Conservation (phyloP, 768 basidiomycete species). For the Kwoniella sp. region DNA sequence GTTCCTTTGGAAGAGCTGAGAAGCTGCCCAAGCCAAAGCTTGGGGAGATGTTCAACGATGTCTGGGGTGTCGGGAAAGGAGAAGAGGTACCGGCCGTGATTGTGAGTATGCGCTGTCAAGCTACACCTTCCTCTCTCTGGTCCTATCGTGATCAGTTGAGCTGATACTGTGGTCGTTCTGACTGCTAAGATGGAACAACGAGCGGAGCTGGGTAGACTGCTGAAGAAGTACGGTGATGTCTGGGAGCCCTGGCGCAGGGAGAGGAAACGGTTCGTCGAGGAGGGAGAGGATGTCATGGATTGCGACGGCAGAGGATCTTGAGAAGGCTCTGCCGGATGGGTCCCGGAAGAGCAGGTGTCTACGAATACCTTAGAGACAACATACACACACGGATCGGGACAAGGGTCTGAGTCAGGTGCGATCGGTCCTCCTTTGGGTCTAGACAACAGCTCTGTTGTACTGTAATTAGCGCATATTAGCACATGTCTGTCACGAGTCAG, state of each 20-base stretch:
- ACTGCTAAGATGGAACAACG: constrained; percentile 74
- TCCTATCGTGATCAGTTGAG: neutral
- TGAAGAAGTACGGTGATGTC: constrained; percentile 81
- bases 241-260: constrained; percentile 88
- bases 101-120: constrained; percentile 42
- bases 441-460: too few relatives aligned
- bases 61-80: constrained; percentile 68
- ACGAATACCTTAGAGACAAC: too few relatives aligned
- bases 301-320: constrained; percentile 41
- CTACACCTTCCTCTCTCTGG: too few relatives aligned
- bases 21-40: constrained; percentile 68
- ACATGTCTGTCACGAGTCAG: too few relatives aligned
- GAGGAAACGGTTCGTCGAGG: constrained; percentile 57
- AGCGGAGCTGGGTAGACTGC: constrained; percentile 69
- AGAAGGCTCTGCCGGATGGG: neutral
- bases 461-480: too few relatives aligned
- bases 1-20: constrained; percentile 77
- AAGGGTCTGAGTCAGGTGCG: too few relatives aligned
- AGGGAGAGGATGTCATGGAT: constrained; percentile 53
- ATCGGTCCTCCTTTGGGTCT: too few relatives aligned
- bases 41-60: constrained; percentile 80
- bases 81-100: constrained; percentile 59
- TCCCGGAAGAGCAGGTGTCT: too few relatives aligned
- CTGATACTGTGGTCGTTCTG: neutral
- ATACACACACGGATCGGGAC: too few relatives aligned